Evolutionary conservation across 2,329 filamentous ascomycete species (phyloP).

Genomic region (Colletotrichum melonis): DNA sequence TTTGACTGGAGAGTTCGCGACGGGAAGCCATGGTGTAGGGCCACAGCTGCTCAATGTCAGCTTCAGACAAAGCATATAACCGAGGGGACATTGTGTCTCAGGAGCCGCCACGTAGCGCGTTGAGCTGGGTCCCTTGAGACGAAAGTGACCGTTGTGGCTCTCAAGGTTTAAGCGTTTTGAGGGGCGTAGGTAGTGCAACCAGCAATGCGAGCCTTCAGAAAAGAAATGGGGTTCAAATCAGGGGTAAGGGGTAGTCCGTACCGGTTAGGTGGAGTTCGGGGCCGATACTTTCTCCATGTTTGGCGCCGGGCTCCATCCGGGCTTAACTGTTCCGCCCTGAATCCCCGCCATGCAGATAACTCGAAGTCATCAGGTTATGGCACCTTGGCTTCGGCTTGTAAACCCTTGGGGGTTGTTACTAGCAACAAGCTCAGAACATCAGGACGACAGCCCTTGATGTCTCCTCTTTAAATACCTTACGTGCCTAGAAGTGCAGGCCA

Average conservation of each 20-base stretch:
- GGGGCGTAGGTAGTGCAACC: not conserved
- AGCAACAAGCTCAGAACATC: no score
- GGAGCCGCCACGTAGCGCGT: conserved; percentile 18
- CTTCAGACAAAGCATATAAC: not conserved
- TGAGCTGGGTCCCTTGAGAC: not conserved
- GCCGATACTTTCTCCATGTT: not conserved
- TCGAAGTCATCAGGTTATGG: no score
- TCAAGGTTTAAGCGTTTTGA: not conserved
- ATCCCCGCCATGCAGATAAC: not conserved
- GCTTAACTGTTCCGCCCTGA: not conserved
- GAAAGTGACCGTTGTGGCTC: not conserved
- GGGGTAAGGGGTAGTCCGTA: not conserved
- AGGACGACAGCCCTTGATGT: no score
- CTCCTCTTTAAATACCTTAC: no score
- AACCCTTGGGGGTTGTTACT: not conserved
- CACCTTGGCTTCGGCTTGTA: no score
- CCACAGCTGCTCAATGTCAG: not conserved
- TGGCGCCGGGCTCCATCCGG: not conserved
- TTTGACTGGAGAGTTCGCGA: not conserved
- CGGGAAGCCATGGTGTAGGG: not conserved
- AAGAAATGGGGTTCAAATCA: not conserved
- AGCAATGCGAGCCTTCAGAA: not conserved
- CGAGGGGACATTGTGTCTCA: conserved; percentile 10
- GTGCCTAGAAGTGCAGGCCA: no score
- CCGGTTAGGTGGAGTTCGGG: not conserved